Evolutionary conservation across 164 flowering plant genomes (phyloP).

Genomic region (Houttuynia cordata): DNA sequence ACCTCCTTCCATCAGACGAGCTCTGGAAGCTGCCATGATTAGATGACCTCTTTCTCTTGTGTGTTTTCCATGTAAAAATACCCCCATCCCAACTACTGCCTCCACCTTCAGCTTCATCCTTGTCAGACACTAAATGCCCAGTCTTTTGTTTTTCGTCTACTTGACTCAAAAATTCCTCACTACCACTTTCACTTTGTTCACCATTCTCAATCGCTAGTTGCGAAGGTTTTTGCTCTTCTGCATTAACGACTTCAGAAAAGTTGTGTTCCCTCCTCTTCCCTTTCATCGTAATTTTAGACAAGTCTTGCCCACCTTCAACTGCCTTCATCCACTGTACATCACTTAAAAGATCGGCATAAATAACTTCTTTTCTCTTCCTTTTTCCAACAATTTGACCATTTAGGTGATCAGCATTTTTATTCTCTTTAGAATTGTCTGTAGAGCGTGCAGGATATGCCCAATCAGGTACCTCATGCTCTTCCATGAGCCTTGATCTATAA

Average conservation of each 20-base stretch:
- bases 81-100: slow-evolving; percentile 25
- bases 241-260: slow-evolving; percentile 8
- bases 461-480: slow-evolving; percentile 93
- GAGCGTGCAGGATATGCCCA: slow-evolving; percentile 60
- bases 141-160: slow-evolving; percentile 18
- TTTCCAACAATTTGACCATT: slow-evolving; percentile 44
- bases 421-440: slow-evolving; percentile 25
- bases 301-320: slow-evolving; percentile 70
- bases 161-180: slow-evolving; percentile 19
- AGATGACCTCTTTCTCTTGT: slow-evolving; percentile 69
- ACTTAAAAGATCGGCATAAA: slow-evolving; percentile 61
- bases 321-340: slow-evolving; percentile 82
- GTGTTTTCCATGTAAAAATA: slow-evolving; percentile 48
- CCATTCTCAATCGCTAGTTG: slow-evolving; percentile 26
- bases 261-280: slow-evolving; percentile 25
- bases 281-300: slow-evolving; percentile 22
- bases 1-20: slow-evolving; percentile 23
- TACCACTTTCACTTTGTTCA: slow-evolving; percentile 31
- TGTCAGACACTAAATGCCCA: slow-evolving; percentile 3
- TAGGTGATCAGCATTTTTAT: slow-evolving; percentile 19
- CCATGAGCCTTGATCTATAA: slow-evolving; percentile 84
- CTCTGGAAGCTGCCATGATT: slow-evolving; percentile 15
- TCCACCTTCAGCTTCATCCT: slow-evolving; percentile 17
- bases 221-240: slow-evolving; percentile 12
- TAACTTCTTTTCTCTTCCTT: slow-evolving; percentile 64